Percentiles rank a stretch among this genome's conserved stretches.
Conservation (phyloP, 2,329 filamentous ascomycete species). For the Beauveria sp. region DNA sequence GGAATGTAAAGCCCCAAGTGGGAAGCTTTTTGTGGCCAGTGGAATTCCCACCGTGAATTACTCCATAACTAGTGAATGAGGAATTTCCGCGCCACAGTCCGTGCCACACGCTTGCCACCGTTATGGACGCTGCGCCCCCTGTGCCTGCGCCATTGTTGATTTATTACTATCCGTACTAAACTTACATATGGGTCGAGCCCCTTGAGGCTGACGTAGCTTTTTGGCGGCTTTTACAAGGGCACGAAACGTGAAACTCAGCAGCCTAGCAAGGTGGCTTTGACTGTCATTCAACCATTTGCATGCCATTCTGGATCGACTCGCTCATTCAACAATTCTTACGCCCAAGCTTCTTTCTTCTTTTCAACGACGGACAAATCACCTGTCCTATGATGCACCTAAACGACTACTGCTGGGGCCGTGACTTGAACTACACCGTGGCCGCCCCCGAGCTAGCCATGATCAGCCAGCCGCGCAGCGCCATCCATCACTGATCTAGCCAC, state of each 20-base stretch:
- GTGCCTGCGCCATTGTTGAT: not conserved
- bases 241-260: not conserved
- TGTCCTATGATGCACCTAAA: constrained; percentile 4
- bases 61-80: no score
- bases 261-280: not conserved
- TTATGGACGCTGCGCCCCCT: not conserved
- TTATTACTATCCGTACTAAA: not conserved
- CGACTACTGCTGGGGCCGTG: constrained; percentile 6
- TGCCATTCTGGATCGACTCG: not conserved
- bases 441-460: constrained; percentile 10
- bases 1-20: no score
- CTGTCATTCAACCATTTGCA: not conserved
- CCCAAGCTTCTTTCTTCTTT: not conserved
- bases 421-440: constrained; percentile 9
- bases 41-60: no score
- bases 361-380: not conserved
- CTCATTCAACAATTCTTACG: not conserved
- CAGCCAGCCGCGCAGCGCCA: constrained; percentile 18
- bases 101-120: not conserved
- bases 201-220: constrained; percentile 8
- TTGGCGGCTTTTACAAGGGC: not conserved
- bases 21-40: no score
- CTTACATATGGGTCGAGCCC: not conserved
- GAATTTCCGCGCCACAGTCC: not conserved
- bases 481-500: constrained; percentile 10